Percentiles rank a stretch among this genome's conserved stretches.
Evolutionary conservation across 768 basidiomycete species (phyloP).

Genomic region (Suillus lakei): DNA sequence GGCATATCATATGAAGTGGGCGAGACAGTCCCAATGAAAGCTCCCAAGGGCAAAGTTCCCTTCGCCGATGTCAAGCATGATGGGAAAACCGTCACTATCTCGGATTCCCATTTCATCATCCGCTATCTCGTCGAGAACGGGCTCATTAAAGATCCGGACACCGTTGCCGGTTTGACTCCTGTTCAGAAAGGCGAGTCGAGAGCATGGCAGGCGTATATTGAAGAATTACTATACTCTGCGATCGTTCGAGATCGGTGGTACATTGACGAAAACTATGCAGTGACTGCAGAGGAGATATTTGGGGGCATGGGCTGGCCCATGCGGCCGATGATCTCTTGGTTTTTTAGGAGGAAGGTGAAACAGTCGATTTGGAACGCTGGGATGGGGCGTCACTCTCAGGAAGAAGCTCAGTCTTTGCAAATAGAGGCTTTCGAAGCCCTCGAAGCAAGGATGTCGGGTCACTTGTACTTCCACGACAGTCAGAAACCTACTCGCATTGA

Average conservation of each 20-base stretch:
- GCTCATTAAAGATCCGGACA: conserved; percentile 33
- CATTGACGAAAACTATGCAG: conserved; percentile 30
- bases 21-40: conserved; percentile 28
- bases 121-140: conserved; percentile 30
- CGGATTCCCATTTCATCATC: conserved; percentile 41
- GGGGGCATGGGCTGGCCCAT: conserved; percentile 22
- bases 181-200: conserved; percentile 37
- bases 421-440: conserved; percentile 36
- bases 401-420: conserved; percentile 34
- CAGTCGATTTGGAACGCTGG: conserved; percentile 25
- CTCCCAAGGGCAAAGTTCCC: conserved; percentile 39
- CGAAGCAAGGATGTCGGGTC: conserved; percentile 29
- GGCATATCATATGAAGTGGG: conserved; percentile 32
- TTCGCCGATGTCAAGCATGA: conserved; percentile 34
- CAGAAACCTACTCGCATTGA: conserved; percentile 34
- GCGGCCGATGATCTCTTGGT: conserved; percentile 27
- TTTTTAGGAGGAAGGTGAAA: conserved; percentile 22
- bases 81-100: conserved; percentile 20
- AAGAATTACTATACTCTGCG: conserved; percentile 34
- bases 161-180: conserved; percentile 27
- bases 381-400: conserved; percentile 38
- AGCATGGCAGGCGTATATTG: conserved; percentile 38
- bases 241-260: conserved; percentile 37
- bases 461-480: conserved; percentile 30
- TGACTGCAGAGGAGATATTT: conserved; percentile 19